Percentiles rank a stretch among this genome's conserved stretches.
Evolutionary conservation across 140 eudicot species (phyloP).

Genomic region (Erigeron philadelphicus): DNA sequence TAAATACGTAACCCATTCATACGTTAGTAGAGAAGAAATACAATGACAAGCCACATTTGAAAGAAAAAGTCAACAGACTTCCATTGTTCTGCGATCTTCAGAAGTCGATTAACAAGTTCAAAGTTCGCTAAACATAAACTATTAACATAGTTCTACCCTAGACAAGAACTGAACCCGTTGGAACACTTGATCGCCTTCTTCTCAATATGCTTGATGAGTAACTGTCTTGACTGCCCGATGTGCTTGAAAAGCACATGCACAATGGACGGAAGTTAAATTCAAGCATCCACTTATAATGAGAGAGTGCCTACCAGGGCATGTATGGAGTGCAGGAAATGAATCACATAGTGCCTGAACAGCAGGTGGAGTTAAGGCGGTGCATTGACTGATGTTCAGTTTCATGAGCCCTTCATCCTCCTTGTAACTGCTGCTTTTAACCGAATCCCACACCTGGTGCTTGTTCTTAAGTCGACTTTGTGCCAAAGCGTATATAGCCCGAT

Average conservation of each 20-base stretch:
- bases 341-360: conserved; percentile 95
- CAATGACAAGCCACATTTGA: too few species aligned
- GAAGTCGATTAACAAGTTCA: not conserved
- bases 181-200: not conserved
- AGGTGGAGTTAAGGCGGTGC: conserved; percentile 94
- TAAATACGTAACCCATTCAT: too few species aligned
- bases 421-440: conserved; percentile 42
- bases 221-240: conserved; percentile 45
- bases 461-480: conserved; percentile 67
- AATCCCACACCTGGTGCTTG: conserved; percentile 50
- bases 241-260: conserved; percentile 62
- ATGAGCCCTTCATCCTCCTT: conserved; percentile 88
- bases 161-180: not conserved
- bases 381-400: conserved; percentile 88
- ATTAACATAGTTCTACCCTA: conserved; percentile 10
- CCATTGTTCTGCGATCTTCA: too few species aligned
- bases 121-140: not conserved
- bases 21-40: too few species aligned
- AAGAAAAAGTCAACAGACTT: too few species aligned
- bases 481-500: conserved; percentile 75
- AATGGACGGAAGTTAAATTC: conserved; percentile 81
- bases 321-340: conserved; percentile 79
- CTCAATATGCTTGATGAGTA: conserved; percentile 53
- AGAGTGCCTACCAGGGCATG: conserved; percentile 86
- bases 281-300: conserved; percentile 90